Conservation (phyloP, 441 rosid species). For the Hypseocharis bilobata region DNA sequence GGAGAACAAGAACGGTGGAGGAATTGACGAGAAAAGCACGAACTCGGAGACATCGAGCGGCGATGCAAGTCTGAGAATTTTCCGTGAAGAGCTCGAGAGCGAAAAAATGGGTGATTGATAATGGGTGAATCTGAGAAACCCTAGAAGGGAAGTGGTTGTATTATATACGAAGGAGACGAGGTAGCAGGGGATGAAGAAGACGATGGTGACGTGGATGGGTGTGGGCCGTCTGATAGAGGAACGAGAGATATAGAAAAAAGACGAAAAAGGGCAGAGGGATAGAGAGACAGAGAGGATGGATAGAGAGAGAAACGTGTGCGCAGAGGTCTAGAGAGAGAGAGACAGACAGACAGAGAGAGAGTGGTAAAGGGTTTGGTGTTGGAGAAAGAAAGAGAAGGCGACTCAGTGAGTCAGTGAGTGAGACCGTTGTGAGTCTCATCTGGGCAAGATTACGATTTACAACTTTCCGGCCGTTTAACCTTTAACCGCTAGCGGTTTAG, state of each 20-base stretch:
- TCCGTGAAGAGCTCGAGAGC: constrained; percentile 11
- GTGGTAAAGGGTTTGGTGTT: constrained; percentile 9
- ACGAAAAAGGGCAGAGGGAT: constrained; percentile 58
- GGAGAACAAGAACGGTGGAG: not conserved
- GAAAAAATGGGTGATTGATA: not conserved
- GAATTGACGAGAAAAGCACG: constrained; percentile 11
- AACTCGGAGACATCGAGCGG: constrained; percentile 13
- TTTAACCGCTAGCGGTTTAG: not conserved
- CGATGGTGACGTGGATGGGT: constrained; percentile 72
- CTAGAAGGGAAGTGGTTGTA: constrained; percentile 33
- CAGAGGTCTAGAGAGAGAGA: constrained; percentile 23
- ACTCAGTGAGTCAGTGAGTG: constrained; percentile 14
- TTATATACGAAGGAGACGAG: constrained; percentile 22
- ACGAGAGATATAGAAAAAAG: constrained; percentile 34
- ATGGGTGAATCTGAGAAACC: constrained; percentile 46
- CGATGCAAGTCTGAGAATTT: constrained; percentile 15
- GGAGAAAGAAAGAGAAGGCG: constrained; percentile 20
- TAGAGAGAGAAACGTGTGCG: constrained; percentile 16
- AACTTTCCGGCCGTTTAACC: not conserved
- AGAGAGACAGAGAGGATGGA: constrained; percentile 24
- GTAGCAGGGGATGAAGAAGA: constrained; percentile 53
- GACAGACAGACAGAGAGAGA: constrained; percentile 21
- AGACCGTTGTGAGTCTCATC: constrained; percentile 3
- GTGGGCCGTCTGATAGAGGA: constrained; percentile 52
- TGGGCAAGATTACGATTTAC: not conserved